Evolutionary conservation across 768 basidiomycete genomes (phyloP).

Genomic region (Panus rudis): DNA sequence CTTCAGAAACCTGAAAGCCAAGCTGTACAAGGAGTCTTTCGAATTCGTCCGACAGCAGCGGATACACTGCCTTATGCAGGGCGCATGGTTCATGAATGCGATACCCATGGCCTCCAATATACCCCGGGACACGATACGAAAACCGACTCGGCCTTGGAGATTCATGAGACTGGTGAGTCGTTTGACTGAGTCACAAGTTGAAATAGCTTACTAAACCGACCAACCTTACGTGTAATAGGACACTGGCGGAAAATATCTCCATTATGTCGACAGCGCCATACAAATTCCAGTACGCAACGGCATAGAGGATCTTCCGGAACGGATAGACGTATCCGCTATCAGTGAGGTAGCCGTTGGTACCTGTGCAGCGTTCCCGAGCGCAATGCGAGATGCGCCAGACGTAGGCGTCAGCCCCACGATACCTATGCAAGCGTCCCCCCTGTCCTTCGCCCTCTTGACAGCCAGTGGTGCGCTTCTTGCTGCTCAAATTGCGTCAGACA

Average conservation of each 20-base stretch:
- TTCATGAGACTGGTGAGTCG: conserved; percentile 76
- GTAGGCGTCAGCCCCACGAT: conserved; percentile 52
- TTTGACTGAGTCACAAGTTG: no score
- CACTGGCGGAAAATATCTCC: conserved; percentile 69
- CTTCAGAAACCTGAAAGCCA: conserved; percentile 75
- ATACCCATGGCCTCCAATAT: conserved; percentile 39
- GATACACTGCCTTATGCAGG: conserved; percentile 80
- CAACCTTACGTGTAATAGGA: conserved; percentile 42
- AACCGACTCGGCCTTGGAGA: conserved; percentile 68
- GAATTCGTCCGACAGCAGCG: conserved; percentile 87
- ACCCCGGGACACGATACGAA: conserved; percentile 43
- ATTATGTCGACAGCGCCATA: conserved; percentile 75
- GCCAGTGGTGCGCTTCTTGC: conserved; percentile 66
- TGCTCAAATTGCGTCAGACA: conserved; percentile 70
- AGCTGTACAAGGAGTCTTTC: conserved; percentile 83
- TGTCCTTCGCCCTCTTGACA: conserved; percentile 73
- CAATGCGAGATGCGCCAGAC: conserved; percentile 31
- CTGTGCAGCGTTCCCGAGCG: conserved; percentile 60
- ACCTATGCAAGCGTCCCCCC: conserved; percentile 50
- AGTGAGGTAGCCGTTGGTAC: conserved; percentile 75
- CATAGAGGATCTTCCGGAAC: conserved; percentile 81
- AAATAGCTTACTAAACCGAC: conserved; percentile 3
- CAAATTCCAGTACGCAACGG: conserved; percentile 78
- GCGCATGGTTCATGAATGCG: conserved; percentile 89
- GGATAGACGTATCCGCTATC: conserved; percentile 74